Conservation (phyloP, 257 asterid genomes). For the Solanum medicagineum region DNA sequence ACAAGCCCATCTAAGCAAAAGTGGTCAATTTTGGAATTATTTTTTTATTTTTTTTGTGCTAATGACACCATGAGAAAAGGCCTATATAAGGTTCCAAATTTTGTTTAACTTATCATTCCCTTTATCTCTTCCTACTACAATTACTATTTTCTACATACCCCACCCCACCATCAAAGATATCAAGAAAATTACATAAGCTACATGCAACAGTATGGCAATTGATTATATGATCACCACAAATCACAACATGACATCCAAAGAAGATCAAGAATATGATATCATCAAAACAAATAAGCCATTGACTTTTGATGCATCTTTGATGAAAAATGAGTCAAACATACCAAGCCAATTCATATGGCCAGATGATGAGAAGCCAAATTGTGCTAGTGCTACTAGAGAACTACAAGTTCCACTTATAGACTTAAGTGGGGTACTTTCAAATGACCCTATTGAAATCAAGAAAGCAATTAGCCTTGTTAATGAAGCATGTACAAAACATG, state of each 20-base stretch:
- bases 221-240: not conserved
- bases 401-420: not conserved
- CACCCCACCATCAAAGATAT: not conserved
- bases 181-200: not conserved
- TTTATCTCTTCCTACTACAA: not conserved
- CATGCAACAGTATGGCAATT: not conserved
- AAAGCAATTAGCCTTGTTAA: not conserved
- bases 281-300: not conserved
- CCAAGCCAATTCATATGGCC: slow-evolving; percentile 5
- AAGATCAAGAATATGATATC: not conserved
- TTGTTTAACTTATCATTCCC: not conserved
- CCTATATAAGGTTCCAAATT: not conserved
- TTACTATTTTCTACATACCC: not conserved
- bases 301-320: not conserved
- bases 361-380: not conserved
- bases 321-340: not conserved
- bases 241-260: not conserved
- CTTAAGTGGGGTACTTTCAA: not conserved
- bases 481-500: not conserved
- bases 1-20: not conserved
- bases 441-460: not conserved
- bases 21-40: not conserved
- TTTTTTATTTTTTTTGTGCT: not conserved
- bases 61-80: not conserved
- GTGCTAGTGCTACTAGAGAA: not conserved